These are phyloP conservation scores for Pistacia vera DNA, from an alignment of 345 rosid genomes.

Conservation along the genomic window DNA sequence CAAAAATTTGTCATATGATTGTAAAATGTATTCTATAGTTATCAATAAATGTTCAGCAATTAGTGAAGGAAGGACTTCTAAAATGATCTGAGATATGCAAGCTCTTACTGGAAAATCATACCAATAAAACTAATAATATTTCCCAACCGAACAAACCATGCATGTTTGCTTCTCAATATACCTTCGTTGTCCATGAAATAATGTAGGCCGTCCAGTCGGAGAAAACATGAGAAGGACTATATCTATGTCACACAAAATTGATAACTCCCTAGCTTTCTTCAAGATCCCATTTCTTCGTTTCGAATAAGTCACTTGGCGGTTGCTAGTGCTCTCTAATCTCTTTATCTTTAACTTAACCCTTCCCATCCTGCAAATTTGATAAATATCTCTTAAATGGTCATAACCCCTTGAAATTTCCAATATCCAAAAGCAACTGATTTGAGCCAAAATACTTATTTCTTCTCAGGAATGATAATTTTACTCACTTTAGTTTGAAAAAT, in stretches of 20 bases:
- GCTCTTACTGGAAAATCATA: background rate
- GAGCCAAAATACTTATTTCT: background rate
- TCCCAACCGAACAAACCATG: background rate
- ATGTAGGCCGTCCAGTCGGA: constrained; percentile 73
- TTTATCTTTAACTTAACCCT: constrained; percentile 88
- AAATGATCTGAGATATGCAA: background rate
- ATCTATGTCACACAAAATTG: constrained; percentile 83
- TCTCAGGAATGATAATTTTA: background rate
- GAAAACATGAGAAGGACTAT: constrained; percentile 88
- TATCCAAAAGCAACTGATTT: background rate
- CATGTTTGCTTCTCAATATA: constrained; percentile 17
- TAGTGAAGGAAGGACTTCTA: background rate
- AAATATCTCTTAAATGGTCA: background rate
- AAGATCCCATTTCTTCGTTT: constrained; percentile 81
- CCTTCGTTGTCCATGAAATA: constrained; percentile 82
- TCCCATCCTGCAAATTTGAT: constrained; percentile 61
- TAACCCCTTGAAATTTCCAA: background rate
- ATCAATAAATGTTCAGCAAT: background rate
- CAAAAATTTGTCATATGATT: background rate
- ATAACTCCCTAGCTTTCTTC: constrained; percentile 91
- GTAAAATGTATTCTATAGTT: background rate
- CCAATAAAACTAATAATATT: too few relatives aligned
- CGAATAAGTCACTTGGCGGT: constrained; percentile 81
- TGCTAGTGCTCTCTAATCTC: constrained; percentile 74
- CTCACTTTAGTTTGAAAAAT: constrained; percentile 33